Percentiles rank a stretch among this genome's conserved stretches.
Conservation (phyloP, 2,329 filamentous ascomycete genomes). For the Diplodia intermedia region DNA sequence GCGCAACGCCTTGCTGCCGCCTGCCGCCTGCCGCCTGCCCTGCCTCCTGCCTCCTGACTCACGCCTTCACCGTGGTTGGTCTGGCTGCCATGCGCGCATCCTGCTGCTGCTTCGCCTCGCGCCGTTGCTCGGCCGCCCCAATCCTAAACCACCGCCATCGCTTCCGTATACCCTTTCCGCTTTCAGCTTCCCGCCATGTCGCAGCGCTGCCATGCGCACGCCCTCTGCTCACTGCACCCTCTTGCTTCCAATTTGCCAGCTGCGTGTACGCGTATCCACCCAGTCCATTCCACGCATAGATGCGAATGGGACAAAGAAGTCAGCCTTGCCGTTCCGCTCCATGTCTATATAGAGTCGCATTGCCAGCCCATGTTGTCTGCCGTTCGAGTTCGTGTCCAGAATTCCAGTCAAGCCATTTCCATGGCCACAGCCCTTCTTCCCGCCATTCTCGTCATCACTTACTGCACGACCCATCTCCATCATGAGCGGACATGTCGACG, state of each 20-base stretch:
- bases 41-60: neutral
- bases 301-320: neutral
- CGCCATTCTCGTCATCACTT: neutral
- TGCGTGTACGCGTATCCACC: neutral
- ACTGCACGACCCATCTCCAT: neutral
- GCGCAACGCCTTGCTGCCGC: neutral
- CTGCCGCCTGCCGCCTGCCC: neutral
- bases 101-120: constrained; percentile 18
- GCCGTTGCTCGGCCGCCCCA: neutral
- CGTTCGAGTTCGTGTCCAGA: neutral
- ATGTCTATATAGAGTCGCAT: constrained; percentile 7
- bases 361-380: neutral
- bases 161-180: constrained; percentile 3
- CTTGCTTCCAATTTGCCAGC: neutral
- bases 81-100: neutral
- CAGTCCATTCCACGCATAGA: neutral
- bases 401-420: neutral
- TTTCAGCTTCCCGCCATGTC: constrained; percentile 9
- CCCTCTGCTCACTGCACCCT: neutral
- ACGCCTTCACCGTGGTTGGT: neutral
- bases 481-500: constrained; percentile 36
- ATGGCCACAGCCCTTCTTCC: neutral
- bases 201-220: constrained; percentile 1
- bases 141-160: neutral
- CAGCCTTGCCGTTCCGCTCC: neutral